Conservation (phyloP, 2,329 filamentous ascomycete species). For the Aspergillus latus region DNA sequence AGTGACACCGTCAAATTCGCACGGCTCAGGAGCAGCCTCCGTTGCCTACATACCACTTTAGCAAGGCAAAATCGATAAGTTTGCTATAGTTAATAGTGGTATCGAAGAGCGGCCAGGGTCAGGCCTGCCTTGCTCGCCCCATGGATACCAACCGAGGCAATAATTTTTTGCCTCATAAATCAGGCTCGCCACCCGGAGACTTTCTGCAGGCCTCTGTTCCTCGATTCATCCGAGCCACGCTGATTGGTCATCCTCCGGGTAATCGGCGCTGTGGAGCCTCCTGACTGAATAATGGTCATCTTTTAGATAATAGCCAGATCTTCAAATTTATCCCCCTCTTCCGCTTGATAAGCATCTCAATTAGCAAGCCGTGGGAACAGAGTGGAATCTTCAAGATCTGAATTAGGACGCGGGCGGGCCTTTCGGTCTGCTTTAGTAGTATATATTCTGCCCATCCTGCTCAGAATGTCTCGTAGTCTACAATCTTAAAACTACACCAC, state of each 20-base stretch:
- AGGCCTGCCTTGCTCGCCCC: too few species aligned
- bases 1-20: too few species aligned
- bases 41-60: too few species aligned
- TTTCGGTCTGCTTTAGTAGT: not conserved
- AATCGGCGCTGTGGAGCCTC: not conserved
- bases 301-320: not conserved
- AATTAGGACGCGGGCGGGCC: not conserved
- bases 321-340: not conserved
- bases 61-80: too few species aligned
- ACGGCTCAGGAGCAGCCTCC: too few species aligned
- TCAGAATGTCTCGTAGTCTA: not conserved
- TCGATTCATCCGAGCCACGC: not conserved
- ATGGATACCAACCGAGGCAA: not conserved
- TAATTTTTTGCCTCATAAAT: not conserved
- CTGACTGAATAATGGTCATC: not conserved
- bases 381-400: not conserved
- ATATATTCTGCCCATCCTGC: not conserved
- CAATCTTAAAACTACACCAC: not conserved
- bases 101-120: too few species aligned
- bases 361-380: not conserved
- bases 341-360: not conserved
- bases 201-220: not conserved
- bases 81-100: too few species aligned
- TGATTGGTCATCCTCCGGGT: not conserved
- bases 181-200: constrained; percentile 2